These are phyloP conservation scores for Crithidia expoeki DNA, from an alignment of 208 protist species.

Conservation along the genomic window DNA sequence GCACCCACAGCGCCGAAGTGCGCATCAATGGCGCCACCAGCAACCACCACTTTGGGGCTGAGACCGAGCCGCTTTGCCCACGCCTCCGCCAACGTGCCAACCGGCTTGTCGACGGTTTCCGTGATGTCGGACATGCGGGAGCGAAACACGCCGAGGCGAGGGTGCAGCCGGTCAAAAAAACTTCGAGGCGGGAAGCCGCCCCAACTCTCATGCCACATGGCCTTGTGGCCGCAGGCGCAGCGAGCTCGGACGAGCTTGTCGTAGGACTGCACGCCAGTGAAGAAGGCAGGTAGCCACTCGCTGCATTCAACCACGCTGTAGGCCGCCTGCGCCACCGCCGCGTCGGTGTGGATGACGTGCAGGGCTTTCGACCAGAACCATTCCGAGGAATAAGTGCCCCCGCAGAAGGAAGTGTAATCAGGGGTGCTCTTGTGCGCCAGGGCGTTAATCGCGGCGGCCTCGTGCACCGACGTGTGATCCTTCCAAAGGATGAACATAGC, in stretches of 20 bases:
- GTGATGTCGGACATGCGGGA: constrained; percentile 42
- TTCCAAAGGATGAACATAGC: constrained; percentile 78
- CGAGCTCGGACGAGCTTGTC: constrained; percentile 40
- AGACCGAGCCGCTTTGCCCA: constrained; percentile 54
- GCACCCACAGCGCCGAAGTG: constrained; percentile 62
- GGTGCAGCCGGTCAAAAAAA: constrained; percentile 61
- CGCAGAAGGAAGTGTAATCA: constrained; percentile 65
- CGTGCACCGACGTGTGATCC: constrained; percentile 60
- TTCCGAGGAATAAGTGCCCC: constrained; percentile 62
- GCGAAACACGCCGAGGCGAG: constrained; percentile 37
- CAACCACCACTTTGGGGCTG: constrained; percentile 39
- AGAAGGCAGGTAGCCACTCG: constrained; percentile 63
- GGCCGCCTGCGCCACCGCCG: constrained; percentile 34
- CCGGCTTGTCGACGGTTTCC: constrained; percentile 52
- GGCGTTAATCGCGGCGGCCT: constrained; percentile 51
- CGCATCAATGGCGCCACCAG: constrained; percentile 60
- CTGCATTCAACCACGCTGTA: constrained; percentile 54
- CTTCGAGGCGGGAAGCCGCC: constrained; percentile 50
- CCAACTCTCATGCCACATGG: constrained; percentile 67
- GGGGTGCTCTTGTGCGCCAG: constrained; percentile 40
- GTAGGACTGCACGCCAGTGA: constrained; percentile 40
- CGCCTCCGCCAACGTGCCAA: constrained; percentile 41
- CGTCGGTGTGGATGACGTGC: constrained; percentile 48
- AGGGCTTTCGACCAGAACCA: constrained; percentile 72
- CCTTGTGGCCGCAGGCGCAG: constrained; percentile 64